Evolutionary conservation across 2,329 filamentous ascomycete species (phyloP).

Genomic region (Claviceps humidiphila): DNA sequence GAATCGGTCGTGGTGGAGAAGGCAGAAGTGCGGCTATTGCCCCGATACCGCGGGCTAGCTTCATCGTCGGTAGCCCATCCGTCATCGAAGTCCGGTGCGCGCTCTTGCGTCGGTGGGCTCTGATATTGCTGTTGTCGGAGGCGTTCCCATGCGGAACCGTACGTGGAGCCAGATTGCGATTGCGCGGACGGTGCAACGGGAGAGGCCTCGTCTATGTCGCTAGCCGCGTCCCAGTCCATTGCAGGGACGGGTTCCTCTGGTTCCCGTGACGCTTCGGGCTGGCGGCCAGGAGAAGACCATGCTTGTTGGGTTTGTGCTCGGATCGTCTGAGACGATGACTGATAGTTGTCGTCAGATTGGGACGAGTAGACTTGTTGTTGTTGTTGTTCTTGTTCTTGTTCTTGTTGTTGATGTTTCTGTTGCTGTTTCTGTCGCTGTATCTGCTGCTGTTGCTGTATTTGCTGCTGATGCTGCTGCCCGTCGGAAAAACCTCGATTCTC

Average conservation of each 20-base stretch:
- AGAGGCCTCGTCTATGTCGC: conserved; percentile 29
- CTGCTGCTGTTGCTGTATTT: conserved; percentile 4
- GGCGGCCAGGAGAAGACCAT: conserved; percentile 8
- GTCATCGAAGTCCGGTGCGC: conserved; percentile 5
- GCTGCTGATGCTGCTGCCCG: neutral
- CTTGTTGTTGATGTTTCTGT: conserved; percentile 3
- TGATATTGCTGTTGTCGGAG: conserved; percentile 27
- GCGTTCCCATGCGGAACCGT: conserved; percentile 31
- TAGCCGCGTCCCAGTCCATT: conserved; percentile 13
- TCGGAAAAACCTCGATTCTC: too few relatives aligned
- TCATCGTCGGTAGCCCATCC: conserved; percentile 15
- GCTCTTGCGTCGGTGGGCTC: conserved; percentile 13
- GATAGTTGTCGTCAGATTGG: conserved; percentile 4
- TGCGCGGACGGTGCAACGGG: conserved; percentile 24
- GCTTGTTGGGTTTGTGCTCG: conserved; percentile 5
- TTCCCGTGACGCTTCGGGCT: conserved; percentile 6
- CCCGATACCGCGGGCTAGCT: conserved; percentile 9
- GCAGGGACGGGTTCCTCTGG: neutral
- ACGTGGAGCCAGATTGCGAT: conserved; percentile 9
- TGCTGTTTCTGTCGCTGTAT: conserved; percentile 1
- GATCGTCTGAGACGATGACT: neutral
- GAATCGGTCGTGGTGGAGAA: conserved; percentile 23
- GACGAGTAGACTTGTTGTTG: conserved; percentile 2
- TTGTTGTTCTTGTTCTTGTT: conserved; percentile 1
- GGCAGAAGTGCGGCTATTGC: conserved; percentile 16